Evolutionary conservation across 805 yeast species (phyloP), one percentile per base, ranked within the genome.

Genomic region (Zygotorulaspora chibaensis): DNA sequence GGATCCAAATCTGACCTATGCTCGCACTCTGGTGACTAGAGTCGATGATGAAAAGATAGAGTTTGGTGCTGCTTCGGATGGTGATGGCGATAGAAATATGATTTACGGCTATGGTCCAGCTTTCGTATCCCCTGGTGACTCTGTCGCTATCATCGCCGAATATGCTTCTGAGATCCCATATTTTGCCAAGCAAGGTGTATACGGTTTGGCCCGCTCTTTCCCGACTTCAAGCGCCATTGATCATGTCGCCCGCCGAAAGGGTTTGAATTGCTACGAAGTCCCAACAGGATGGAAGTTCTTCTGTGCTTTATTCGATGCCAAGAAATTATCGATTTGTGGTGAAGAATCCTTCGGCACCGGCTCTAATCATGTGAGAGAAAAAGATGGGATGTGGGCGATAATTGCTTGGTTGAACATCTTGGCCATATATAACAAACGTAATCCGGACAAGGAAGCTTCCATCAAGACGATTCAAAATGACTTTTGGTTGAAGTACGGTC

Each of bases 201-300:
- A 87, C 58, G 99, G 99, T 8, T 75, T 93, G 43, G 99, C 99
- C 10, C 79, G 99, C 63, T 87, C 96, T 8, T 91, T 91, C 96
- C 99, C 99, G 47, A 91, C 99, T 10, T 83, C 95, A 10, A 89
- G 86, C 36, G 98, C 99, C 28, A 76, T 91, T 58, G 99, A 91
- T 60, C 75, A 84, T 47, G 99, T 93, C 18, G 98, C 96, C 26
- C 77, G 79, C 63, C 73, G 74, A 48, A 81, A 87, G 67, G 84
- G 84, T 26, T 70, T 91, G 54, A 70, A 82, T 41, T 73, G 83
- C 51, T 91, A 91, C 68, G 99, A 93, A 70, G 98, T 93, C 3
- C 99, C 99, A 46, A 91, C 99, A 15, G 99, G 98, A 29, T 91
- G 99, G 99, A 91, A 91, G 70, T 91, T 91, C 66, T 91, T 91